These are phyloP conservation scores for Cutaneotrichosporon sp. DNA, from an alignment of 1,284 basidiomycete species.

Conservation along the genomic window DNA sequence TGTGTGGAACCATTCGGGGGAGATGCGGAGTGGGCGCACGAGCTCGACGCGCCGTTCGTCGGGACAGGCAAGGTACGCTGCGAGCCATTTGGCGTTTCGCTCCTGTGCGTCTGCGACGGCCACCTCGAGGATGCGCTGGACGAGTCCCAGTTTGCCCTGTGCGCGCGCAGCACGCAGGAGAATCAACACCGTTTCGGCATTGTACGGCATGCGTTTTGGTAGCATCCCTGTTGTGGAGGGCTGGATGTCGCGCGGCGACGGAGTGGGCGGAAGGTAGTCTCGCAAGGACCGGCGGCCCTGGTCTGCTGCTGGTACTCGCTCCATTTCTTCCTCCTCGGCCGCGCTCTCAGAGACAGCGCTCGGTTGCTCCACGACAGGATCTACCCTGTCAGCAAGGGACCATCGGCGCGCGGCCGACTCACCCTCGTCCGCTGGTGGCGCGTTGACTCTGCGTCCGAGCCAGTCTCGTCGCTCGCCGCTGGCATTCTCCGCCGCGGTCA, in stretches of 20 bases:
- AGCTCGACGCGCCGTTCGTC: slow-evolving; percentile 1
- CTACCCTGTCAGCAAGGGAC: background rate
- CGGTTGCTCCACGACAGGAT: background rate
- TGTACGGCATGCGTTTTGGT: background rate
- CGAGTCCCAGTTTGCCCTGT: background rate
- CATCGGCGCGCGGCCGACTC: background rate
- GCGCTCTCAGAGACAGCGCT: background rate
- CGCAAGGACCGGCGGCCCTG: background rate
- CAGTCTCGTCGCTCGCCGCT: slow-evolving; percentile 5
- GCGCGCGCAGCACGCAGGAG: background rate
- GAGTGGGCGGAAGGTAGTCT: slow-evolving; percentile 7
- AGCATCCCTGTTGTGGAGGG: background rate
- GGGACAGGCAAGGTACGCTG: slow-evolving; percentile 8
- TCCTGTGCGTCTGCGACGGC: slow-evolving; percentile 3
- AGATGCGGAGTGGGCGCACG: background rate
- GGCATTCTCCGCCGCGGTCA: background rate
- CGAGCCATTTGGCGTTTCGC: slow-evolving; percentile 6
- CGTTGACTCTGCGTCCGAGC: slow-evolving; percentile 3
- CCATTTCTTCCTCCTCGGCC: background rate
- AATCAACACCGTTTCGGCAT: background rate
- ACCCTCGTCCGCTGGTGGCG: no score
- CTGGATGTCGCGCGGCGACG: background rate
- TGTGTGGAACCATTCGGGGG: slow-evolving; percentile 16
- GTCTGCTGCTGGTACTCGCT: background rate
- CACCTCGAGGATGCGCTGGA: slow-evolving; percentile 8